Percentiles rank a stretch among this genome's conserved stretches.
phyloP scores from a whole-genome alignment of 2,329 filamentous ascomycete species.

The Simplicillium sp. region DNA sequence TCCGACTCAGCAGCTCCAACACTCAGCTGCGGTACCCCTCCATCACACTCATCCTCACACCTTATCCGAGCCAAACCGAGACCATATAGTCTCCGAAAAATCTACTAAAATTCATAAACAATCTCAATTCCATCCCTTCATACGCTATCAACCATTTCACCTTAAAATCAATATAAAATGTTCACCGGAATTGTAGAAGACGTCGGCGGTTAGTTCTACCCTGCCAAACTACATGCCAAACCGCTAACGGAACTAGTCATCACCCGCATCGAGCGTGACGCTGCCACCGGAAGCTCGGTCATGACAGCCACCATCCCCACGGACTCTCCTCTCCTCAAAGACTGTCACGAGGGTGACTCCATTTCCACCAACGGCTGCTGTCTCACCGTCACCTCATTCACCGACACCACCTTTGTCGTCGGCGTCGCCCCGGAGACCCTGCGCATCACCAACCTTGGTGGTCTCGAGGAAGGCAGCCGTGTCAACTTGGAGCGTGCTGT shows the following conservation, averaged over 20 bases:
- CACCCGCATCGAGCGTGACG: conserved; percentile 69
- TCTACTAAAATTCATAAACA: too few relatives aligned
- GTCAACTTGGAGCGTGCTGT: conserved; percentile 96
- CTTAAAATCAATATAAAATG: conserved; percentile 54
- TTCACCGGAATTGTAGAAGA: conserved; percentile 93
- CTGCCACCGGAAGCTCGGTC: conserved; percentile 79
- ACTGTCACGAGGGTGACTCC: conserved; percentile 82
- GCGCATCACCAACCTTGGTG: conserved; percentile 88
- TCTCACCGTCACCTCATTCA: conserved; percentile 67
- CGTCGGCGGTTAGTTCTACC: conserved; percentile 67
- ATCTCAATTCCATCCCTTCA: too few relatives aligned
- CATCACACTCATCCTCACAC: too few relatives aligned
- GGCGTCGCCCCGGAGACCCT: conserved; percentile 94
- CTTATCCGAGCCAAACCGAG: too few relatives aligned
- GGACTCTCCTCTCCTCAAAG: conserved; percentile 64
- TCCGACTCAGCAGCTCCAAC: not conserved
- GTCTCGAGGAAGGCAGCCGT: conserved; percentile 50
- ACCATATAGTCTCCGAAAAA: too few relatives aligned
- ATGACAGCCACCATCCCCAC: conserved; percentile 69
- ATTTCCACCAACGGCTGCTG: conserved; percentile 95
- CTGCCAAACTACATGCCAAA: not conserved
- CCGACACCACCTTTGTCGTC: conserved; percentile 62
- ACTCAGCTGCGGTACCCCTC: not conserved
- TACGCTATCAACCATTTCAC: too few relatives aligned
- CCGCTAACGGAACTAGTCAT: conserved; percentile 51